phyloP scores from a whole-genome alignment of 2,329 filamentous ascomycete species.

The Alternaria sp. region DNA sequence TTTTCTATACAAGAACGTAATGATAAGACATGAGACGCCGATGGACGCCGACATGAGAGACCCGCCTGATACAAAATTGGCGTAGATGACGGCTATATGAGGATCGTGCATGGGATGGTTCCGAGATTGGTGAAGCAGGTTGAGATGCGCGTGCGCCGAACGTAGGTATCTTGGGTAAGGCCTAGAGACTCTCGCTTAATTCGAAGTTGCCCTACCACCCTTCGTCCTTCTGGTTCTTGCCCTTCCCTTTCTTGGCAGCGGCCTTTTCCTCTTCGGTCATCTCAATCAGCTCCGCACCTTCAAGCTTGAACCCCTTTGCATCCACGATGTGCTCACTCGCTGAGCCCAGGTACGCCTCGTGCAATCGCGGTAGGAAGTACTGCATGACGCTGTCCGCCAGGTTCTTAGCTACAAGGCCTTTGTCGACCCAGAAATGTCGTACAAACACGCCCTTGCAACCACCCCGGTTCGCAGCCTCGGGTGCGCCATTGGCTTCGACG shows the following conservation, averaged over 20 bases:
- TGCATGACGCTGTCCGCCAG: constrained; percentile 50
- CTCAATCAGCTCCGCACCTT: constrained; percentile 45
- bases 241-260: constrained; percentile 26
- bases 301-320: constrained; percentile 46
- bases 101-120: neutral
- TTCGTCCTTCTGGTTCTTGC: constrained; percentile 49
- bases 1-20: neutral
- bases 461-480: constrained; percentile 44
- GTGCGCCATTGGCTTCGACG: constrained; percentile 51
- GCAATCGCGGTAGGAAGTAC: constrained; percentile 47
- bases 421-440: constrained; percentile 52
- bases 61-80: neutral
- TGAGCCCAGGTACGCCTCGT: constrained; percentile 43
- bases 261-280: constrained; percentile 45
- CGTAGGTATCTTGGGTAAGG: neutral
- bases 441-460: constrained; percentile 52
- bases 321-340: constrained; percentile 44
- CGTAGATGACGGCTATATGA: neutral
- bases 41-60: neutral
- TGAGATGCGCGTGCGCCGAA: neutral
- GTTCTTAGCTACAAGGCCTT: constrained; percentile 43
- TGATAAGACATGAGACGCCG: neutral
- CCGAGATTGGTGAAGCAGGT: neutral
- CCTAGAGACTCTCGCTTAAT: neutral
- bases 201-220: constrained; percentile 33